Conservation (phyloP, 2,329 filamentous ascomycete genomes). For the Trichoderma asperellum region DNA sequence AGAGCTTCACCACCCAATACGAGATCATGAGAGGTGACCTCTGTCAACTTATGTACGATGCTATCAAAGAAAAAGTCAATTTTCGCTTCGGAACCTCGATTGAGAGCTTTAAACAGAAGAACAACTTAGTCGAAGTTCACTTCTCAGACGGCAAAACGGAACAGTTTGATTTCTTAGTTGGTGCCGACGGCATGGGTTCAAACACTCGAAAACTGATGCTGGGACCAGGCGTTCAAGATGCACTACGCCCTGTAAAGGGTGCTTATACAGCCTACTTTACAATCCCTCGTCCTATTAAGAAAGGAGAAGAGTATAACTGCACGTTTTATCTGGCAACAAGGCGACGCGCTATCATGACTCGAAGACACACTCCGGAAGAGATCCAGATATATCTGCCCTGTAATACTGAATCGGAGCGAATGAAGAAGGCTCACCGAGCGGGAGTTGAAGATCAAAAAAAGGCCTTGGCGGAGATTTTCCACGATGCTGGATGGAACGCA, state of each 20-base stretch:
- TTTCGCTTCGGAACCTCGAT: constrained; percentile 41
- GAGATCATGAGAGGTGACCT: constrained; percentile 62
- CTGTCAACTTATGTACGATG: constrained; percentile 48
- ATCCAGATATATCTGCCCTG: constrained; percentile 35
- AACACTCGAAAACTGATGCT: constrained; percentile 28
- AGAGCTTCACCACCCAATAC: constrained; percentile 51
- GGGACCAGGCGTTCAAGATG: constrained; percentile 22
- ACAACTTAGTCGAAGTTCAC: constrained; percentile 29
- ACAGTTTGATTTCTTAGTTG: constrained; percentile 31
- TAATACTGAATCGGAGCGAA: constrained; percentile 34
- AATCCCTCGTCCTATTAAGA: constrained; percentile 36
- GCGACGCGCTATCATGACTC: constrained; percentile 43
- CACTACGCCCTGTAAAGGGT: background rate
- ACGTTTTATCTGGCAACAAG: constrained; percentile 42
- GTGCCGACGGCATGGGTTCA: constrained; percentile 32
- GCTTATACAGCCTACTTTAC: constrained; percentile 46
- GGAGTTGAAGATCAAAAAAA: constrained; percentile 39
- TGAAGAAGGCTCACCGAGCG: constrained; percentile 32
- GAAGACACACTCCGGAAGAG: constrained; percentile 35
- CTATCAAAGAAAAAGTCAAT: constrained; percentile 34
- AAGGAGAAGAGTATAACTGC: constrained; percentile 30
- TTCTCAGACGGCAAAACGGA: constrained; percentile 30
- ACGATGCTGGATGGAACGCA: constrained; percentile 51
- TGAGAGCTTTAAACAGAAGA: constrained; percentile 34
- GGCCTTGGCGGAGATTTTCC: constrained; percentile 44